phyloP scores from a whole-genome alignment of 2,329 filamentous ascomycete species.

The Pseudogymnoascus sp. region DNA sequence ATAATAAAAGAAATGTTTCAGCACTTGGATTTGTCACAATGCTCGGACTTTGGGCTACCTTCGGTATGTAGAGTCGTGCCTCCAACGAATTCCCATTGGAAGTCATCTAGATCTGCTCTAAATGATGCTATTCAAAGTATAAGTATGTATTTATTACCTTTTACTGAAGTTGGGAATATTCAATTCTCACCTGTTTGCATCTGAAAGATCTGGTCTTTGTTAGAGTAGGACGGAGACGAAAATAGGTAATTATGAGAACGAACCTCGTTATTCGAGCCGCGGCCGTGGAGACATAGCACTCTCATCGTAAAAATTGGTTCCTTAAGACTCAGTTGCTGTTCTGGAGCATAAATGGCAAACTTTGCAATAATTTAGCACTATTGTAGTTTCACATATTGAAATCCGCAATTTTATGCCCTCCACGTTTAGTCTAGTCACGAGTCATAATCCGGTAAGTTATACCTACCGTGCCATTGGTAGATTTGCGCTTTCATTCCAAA shows the following conservation, averaged over 20 bases:
- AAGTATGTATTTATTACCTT: not conserved
- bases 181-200: conserved; percentile 11
- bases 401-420: too few species aligned
- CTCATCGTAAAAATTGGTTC: conserved; percentile 11
- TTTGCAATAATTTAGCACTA: too few species aligned
- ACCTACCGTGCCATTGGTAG: too few species aligned
- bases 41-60: conserved; percentile 7
- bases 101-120: conserved; percentile 10
- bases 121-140: conserved; percentile 2
- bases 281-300: conserved; percentile 14
- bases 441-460: too few species aligned
- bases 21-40: not conserved
- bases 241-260: not conserved
- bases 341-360: too few species aligned
- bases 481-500: too few species aligned
- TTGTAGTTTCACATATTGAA: too few species aligned
- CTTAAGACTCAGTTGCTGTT: too few species aligned
- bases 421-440: too few species aligned
- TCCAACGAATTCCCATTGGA: conserved; percentile 11
- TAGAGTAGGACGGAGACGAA: not conserved
- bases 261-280: conserved; percentile 16
- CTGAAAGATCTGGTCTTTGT: conserved; percentile 11
- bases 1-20: too few species aligned
- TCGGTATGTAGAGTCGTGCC: conserved; percentile 10
- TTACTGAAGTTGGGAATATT: not conserved